Base-by-base conservation (phyloP, 805 yeast species). In the Myxozyma neglecta region DNA sequence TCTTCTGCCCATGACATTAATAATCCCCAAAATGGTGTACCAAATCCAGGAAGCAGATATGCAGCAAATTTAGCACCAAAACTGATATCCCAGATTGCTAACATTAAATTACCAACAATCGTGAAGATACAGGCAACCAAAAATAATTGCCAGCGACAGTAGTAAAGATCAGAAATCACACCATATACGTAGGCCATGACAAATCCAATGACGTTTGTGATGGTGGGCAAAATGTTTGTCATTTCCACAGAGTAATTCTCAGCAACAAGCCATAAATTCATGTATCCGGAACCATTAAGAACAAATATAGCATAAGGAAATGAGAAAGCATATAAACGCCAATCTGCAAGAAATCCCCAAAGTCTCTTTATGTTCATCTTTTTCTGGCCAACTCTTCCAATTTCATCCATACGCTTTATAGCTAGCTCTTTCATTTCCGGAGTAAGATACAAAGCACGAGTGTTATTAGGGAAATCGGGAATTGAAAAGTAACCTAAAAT, bases 51-150 rank as follows among this genome's bases (percentile, higher is more conserved):
- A 45, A 83, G 70, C 68, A 82, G 76, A 72, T 78, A 84, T 0
- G 85, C 88, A 73, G 82, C 83, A 85, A 86, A 83, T 68, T 81
- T 84, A 4, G 83, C 83, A 13, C 78, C 68, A 67, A 82, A 83
- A 2, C 80, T 76, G 14, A 84, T 81, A 53, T 80, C 53, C 87
- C 87, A 84, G 7, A 78, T 80, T 3, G 85, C 83, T 59, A 84
- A 72, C 44, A 83, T 74, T 9, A 79, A 72, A 65, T 82, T 82
- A 14, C 86, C 85, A 6, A 77, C 70, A 18, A 84, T 70, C 64
- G 83, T 35, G 29, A 60, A 39, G 8, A 46, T 7, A 14, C 83
- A 67, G 82, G 79, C 1, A 79, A 73, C 67, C 18, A 69, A 81
- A 85, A 0, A 87, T 80, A 37, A 80, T 72, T 7, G 79, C 67